Conservation (phyloP, 148 eudicot species). For the Dianthus caryophyllus region DNA sequence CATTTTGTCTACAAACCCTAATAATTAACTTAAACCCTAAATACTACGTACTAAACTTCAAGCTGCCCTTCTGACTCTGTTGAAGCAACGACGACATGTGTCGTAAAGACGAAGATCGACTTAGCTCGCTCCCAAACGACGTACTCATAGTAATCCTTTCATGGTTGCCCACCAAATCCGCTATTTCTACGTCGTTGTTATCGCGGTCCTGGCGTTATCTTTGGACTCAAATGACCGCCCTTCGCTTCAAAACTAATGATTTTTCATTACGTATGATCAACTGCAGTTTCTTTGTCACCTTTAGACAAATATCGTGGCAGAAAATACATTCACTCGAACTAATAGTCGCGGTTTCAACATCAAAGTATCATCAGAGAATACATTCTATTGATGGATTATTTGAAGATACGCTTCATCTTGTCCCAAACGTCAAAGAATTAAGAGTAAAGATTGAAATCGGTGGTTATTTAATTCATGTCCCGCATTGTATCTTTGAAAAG, state of each 20-base stretch:
- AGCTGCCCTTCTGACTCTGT: no score
- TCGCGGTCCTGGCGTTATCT: slow-evolving; percentile 16
- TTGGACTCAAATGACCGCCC: slow-evolving; percentile 3
- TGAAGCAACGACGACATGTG: no score
- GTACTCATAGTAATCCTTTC: slow-evolving; percentile 12
- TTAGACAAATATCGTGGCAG: not conserved
- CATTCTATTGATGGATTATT: no score
- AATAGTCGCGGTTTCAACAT: not conserved
- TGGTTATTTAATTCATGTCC: not conserved
- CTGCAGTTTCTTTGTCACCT: not conserved
- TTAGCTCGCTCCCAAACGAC: no score
- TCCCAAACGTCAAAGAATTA: not conserved
- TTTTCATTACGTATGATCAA: not conserved
- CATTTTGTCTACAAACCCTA: no score
- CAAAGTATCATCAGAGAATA: no score
- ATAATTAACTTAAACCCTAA: no score
- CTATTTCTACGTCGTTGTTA: not conserved
- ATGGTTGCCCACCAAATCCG: not conserved
- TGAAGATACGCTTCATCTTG: not conserved
- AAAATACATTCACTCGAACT: not conserved
- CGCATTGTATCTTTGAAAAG: not conserved
- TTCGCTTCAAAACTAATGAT: not conserved
- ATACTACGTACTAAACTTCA: no score
- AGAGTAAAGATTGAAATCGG: not conserved
- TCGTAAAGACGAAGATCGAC: no score